Evolutionary conservation across 2,329 filamentous ascomycete species (phyloP).

Genomic region (Colletotrichum trifolii): DNA sequence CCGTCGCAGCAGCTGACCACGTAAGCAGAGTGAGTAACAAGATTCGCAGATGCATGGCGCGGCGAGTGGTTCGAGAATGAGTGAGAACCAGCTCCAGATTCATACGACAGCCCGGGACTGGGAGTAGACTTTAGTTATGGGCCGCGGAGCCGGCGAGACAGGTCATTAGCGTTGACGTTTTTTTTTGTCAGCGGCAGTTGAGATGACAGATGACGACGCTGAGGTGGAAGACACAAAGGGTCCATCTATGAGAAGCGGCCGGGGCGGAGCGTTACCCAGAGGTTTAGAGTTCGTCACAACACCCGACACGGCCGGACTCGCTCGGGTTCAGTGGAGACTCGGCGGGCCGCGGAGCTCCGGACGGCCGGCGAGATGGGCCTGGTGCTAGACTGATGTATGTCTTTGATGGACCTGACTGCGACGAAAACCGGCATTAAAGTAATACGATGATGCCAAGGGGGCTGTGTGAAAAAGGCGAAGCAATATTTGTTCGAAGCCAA

Average conservation of each 20-base stretch:
- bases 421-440: neutral
- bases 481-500: no score
- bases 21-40: neutral
- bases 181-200: neutral
- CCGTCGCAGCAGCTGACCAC: neutral
- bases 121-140: constrained; percentile 5
- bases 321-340: constrained; percentile 19
- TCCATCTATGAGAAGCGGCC: neutral
- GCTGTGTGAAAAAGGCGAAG: no score
- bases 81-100: neutral
- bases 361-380: neutral
- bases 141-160: neutral
- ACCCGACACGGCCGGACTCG: neutral
- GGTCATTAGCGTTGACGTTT: neutral
- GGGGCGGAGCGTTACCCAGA: neutral
- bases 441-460: no score
- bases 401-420: no score
- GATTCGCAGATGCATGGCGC: constrained; percentile 14
- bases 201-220: neutral
- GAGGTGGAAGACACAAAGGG: neutral
- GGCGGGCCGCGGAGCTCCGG: constrained; percentile 25
- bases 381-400: no score
- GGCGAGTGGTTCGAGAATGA: neutral
- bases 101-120: neutral
- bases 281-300: constrained; percentile 27